Percentiles rank a stretch among this genome's conserved stretches.
Evolutionary conservation across 1,284 basidiomycete genomes (phyloP).

Genomic region (Phellinidium pouzarii): DNA sequence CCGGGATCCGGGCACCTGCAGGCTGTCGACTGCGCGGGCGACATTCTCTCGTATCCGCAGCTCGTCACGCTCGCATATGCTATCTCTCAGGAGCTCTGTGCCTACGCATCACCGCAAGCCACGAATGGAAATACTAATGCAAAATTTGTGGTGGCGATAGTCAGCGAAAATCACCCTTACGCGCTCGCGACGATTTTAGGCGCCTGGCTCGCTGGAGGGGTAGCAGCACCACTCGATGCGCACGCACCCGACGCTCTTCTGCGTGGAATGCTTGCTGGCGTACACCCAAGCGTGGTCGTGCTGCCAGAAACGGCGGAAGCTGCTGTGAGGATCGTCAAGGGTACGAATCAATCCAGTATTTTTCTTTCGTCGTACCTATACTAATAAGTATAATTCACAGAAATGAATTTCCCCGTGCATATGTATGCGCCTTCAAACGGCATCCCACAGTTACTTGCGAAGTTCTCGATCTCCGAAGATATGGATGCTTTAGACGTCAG

Average conservation of each 20-base stretch:
- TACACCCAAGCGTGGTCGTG: slow-evolving; percentile 27
- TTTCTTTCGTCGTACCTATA: neutral
- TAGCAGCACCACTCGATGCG: slow-evolving; percentile 29
- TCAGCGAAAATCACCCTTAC: slow-evolving; percentile 32
- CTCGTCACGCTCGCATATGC: slow-evolving; percentile 2
- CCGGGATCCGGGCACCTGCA: no score
- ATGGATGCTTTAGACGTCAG: slow-evolving; percentile 20
- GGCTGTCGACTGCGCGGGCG: slow-evolving; percentile 11
- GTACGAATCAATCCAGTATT: slow-evolving; percentile 17
- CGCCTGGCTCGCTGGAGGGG: slow-evolving; percentile 30
- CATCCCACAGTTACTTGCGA: slow-evolving; percentile 26
- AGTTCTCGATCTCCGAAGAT: slow-evolving; percentile 23
- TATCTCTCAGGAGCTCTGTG: slow-evolving; percentile 6
- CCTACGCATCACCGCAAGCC: neutral
- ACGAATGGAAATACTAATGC: neutral
- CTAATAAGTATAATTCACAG: neutral
- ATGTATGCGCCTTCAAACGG: slow-evolving; percentile 21
- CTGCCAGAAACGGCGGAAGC: slow-evolving; percentile 24
- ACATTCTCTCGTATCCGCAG: slow-evolving; percentile 10
- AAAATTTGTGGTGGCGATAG: slow-evolving; percentile 24
- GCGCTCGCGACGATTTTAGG: slow-evolving; percentile 28
- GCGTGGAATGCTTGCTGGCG: slow-evolving; percentile 28
- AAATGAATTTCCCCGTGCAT: neutral
- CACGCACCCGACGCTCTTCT: slow-evolving; percentile 29
- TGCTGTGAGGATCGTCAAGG: slow-evolving; percentile 23